These are phyloP conservation scores for Crithidia expoeki DNA, from an alignment of 208 protist genomes.

Conservation along the genomic window DNA sequence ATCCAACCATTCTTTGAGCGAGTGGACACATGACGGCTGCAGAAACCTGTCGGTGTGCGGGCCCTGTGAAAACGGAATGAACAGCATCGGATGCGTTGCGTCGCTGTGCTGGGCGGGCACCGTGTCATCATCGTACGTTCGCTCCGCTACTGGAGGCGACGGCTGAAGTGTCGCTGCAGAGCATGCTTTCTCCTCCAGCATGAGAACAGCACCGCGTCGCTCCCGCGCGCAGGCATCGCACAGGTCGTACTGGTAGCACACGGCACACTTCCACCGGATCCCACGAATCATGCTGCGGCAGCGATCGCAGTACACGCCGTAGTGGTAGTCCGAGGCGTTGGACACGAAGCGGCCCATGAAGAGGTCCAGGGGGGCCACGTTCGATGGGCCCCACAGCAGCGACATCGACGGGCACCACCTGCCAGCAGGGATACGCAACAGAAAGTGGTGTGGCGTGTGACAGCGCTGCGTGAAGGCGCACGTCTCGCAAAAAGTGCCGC, in stretches of 20 bases:
- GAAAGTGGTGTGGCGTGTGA: constrained; percentile 70
- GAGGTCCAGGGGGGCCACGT: constrained; percentile 57
- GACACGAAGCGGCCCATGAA: constrained; percentile 50
- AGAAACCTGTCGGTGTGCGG: constrained; percentile 39
- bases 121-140: constrained; percentile 10
- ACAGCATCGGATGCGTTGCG: constrained; percentile 58
- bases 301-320: constrained; percentile 79
- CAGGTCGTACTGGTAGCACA: constrained; percentile 83
- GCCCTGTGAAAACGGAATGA: constrained; percentile 40
- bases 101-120: constrained; percentile 16
- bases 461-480: constrained; percentile 27
- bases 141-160: background rate
- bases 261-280: constrained; percentile 81
- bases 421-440: constrained; percentile 57
- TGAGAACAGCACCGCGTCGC: background rate
- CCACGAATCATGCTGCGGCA: constrained; percentile 64
- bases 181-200: too few species aligned
- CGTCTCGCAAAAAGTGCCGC: constrained; percentile 32
- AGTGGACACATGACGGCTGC: constrained; percentile 7
- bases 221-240: constrained; percentile 56
- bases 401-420: constrained; percentile 27
- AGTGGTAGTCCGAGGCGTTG: constrained; percentile 48
- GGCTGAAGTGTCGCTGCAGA: background rate
- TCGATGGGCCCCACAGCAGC: constrained; percentile 83
- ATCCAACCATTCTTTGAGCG: constrained; percentile 19